A percentile compares a stretch with the other conserved stretches of the same genome.
Conservation (phyloP, 1,284 basidiomycete species). For the Paramarasmius palmivorus region DNA sequence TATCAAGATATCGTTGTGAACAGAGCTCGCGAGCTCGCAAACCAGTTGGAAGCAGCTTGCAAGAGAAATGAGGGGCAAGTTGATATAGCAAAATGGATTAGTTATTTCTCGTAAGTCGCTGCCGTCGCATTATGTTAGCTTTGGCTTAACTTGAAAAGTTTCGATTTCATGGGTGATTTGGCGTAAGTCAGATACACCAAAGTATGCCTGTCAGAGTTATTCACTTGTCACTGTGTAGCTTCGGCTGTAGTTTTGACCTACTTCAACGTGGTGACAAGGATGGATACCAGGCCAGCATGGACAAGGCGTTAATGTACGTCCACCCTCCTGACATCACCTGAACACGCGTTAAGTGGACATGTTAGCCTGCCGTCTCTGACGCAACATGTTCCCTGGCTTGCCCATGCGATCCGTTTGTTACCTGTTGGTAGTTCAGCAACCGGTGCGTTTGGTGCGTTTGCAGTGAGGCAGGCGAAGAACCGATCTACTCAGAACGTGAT, state of each 20-base stretch:
- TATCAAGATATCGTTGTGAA: background rate
- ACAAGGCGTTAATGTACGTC: slow-evolving; percentile 7
- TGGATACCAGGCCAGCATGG: slow-evolving; percentile 9
- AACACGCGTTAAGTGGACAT: no score
- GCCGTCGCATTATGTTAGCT: background rate
- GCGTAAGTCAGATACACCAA: background rate
- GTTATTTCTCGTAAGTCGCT: background rate
- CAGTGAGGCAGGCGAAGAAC: background rate
- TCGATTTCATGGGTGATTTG: slow-evolving; percentile 14
- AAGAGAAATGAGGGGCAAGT: background rate
- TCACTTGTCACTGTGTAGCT: no score
- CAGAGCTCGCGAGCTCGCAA: background rate
- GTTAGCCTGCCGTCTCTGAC: slow-evolving; percentile 3
- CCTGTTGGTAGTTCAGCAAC: slow-evolving; percentile 1
- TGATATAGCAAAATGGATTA: background rate
- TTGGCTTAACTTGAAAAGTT: slow-evolving; percentile 3
- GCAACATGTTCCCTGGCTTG: slow-evolving; percentile 12
- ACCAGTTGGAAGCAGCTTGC: background rate
- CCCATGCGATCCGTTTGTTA: background rate
- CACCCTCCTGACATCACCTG: background rate
- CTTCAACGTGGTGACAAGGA: slow-evolving; percentile 10
- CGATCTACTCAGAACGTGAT: slow-evolving; percentile 3
- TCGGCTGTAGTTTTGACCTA: slow-evolving; percentile 17
- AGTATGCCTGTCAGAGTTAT: background rate
- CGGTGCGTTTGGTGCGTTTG: slow-evolving; percentile 1